Evolutionary conservation across 2,329 filamentous ascomycete species (phyloP).

Genomic region (Microcyclospora tardicrescens): DNA sequence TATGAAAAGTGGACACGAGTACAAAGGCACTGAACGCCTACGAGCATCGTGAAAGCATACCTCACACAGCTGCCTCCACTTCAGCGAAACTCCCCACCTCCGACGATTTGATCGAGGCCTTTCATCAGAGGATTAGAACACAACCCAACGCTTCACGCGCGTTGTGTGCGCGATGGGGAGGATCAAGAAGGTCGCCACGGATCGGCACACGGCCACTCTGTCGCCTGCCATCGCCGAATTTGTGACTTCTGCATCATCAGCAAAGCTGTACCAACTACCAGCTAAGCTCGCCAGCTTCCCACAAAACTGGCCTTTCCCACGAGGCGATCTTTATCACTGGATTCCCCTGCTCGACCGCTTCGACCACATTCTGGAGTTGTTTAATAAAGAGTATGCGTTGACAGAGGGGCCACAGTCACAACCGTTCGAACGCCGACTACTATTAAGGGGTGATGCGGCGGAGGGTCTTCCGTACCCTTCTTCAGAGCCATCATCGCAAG

Average conservation of each 20-base stretch:
- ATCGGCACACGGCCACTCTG: constrained; percentile 44
- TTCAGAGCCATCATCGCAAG: constrained; percentile 15
- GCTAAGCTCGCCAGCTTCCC: constrained; percentile 68
- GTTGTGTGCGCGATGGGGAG: constrained; percentile 31
- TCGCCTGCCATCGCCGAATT: constrained; percentile 80
- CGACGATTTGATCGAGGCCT: too few relatives aligned
- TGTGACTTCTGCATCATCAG: constrained; percentile 54
- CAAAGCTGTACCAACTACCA: constrained; percentile 64
- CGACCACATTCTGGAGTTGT: constrained; percentile 71
- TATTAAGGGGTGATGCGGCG: constrained; percentile 47
- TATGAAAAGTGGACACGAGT: too few relatives aligned
- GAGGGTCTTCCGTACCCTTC: constrained; percentile 22
- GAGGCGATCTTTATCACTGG: constrained; percentile 97
- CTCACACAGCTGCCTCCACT: too few relatives aligned
- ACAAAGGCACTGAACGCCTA: too few relatives aligned
- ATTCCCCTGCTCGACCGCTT: constrained; percentile 89
- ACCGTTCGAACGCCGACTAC: constrained; percentile 56
- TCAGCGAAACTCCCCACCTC: too few relatives aligned
- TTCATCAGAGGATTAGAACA: too few relatives aligned
- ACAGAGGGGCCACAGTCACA: constrained; percentile 66
- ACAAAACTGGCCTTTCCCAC: constrained; percentile 82
- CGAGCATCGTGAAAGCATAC: too few relatives aligned
- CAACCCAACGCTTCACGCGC: too few relatives aligned
- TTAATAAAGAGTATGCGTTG: constrained; percentile 69
- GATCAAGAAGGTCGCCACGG: constrained; percentile 43